A percentile compares a stretch with the other conserved stretches of the same genome.
phyloP scores from a whole-genome alignment of 805 yeast species.

The Metschnikowia cerradonensis region DNA sequence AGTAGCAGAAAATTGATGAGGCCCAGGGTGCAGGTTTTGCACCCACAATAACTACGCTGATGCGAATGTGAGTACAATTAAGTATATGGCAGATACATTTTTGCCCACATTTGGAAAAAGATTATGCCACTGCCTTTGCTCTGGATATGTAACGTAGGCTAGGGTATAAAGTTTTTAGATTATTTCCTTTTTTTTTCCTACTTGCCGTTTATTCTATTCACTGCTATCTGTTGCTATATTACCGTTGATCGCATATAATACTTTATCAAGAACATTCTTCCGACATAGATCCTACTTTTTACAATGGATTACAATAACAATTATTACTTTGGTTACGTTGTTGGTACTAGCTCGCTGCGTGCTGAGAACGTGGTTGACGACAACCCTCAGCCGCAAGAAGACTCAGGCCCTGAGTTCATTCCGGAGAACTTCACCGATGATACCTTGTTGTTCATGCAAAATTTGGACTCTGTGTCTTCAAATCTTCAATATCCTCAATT shows the following conservation, averaged over 20 bases:
- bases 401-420: too few species aligned
- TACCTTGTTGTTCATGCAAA: too few species aligned
- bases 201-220: neutral
- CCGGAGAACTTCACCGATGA: too few species aligned
- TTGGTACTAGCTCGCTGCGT: neutral
- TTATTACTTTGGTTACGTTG: neutral
- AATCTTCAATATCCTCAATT: too few species aligned
- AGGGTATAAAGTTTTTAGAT: neutral
- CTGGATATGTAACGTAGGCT: neutral
- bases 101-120: neutral
- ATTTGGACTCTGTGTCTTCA: too few species aligned
- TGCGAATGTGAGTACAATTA: slow-evolving; percentile 2
- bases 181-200: neutral
- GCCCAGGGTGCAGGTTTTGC: slow-evolving; percentile 19
- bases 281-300: neutral
- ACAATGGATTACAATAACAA: neutral
- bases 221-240: slow-evolving; percentile 1
- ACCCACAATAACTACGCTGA: slow-evolving; percentile 10
- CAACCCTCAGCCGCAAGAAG: neutral
- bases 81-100: slow-evolving; percentile 2
- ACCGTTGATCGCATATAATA: neutral
- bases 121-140: neutral
- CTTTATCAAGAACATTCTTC: neutral
- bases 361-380: neutral
- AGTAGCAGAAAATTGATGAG: slow-evolving; percentile 17